Conservation (phyloP, 345 rosid genomes). For the Rhodomyrtus tomentosa region DNA sequence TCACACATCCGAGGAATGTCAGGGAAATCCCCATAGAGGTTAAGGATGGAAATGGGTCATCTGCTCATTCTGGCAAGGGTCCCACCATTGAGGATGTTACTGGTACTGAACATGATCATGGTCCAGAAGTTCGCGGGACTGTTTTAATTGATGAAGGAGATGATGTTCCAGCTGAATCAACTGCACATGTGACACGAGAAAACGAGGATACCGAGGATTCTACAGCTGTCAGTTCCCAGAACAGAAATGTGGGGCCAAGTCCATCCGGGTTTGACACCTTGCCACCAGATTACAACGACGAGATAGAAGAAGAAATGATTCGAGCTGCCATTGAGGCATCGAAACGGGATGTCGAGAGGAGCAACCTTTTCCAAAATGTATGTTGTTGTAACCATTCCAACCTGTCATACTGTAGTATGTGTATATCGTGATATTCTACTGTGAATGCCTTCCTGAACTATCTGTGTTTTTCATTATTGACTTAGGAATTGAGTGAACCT, state of each 20-base stretch:
- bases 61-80: slow-evolving; percentile 39
- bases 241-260: slow-evolving; percentile 16
- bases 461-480: background rate
- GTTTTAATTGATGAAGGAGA: slow-evolving; percentile 48
- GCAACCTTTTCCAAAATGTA: background rate
- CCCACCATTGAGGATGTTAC: slow-evolving; percentile 74
- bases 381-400: background rate
- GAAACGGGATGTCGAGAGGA: slow-evolving; percentile 56
- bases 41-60: slow-evolving; percentile 44
- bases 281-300: slow-evolving; percentile 52
- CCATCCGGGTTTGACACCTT: slow-evolving; percentile 34
- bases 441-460: background rate
- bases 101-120: slow-evolving; percentile 36
- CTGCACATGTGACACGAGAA: slow-evolving; percentile 7
- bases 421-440: background rate
- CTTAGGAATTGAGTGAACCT: slow-evolving; percentile 33
- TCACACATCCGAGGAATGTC: slow-evolving; percentile 75
- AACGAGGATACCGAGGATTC: slow-evolving; percentile 7
- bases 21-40: slow-evolving; percentile 86
- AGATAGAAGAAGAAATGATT: slow-evolving; percentile 97
- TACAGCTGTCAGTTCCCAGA: slow-evolving; percentile 7
- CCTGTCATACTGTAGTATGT: background rate
- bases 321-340: slow-evolving; percentile 99
- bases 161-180: slow-evolving; percentile 29
- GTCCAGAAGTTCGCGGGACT: slow-evolving; percentile 36